Evolutionary conservation across 2,329 filamentous ascomycete species (phyloP).

Genomic region (Drechslera avenae): DNA sequence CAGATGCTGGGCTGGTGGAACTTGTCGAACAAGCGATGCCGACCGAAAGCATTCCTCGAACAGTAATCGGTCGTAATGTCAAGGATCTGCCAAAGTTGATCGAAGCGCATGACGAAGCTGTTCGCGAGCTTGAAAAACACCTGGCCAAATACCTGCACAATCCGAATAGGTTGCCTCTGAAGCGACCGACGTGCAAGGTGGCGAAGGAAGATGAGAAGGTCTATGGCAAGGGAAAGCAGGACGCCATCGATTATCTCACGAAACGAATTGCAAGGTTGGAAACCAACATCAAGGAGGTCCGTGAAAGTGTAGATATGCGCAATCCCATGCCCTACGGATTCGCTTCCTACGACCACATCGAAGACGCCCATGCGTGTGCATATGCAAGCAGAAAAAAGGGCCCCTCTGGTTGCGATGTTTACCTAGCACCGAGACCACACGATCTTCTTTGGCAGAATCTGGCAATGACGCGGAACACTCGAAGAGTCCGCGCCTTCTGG

Average conservation of each 20-base stretch:
- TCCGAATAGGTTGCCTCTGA: slow-evolving; percentile 75
- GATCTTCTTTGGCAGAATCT: slow-evolving; percentile 97
- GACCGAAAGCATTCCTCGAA: slow-evolving; percentile 75
- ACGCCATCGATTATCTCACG: slow-evolving; percentile 93
- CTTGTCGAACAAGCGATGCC: slow-evolving; percentile 80
- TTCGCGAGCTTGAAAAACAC: slow-evolving; percentile 79
- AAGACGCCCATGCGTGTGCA: slow-evolving; percentile 81
- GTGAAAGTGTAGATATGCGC: slow-evolving; percentile 82
- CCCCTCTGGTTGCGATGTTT: slow-evolving; percentile 75
- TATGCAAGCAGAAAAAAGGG: slow-evolving; percentile 80
- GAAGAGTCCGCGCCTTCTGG: slow-evolving; percentile 73
- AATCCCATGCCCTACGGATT: slow-evolving; percentile 92
- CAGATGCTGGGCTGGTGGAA: slow-evolving; percentile 86
- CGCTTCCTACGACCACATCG: slow-evolving; percentile 86
- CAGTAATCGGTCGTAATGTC: slow-evolving; percentile 85
- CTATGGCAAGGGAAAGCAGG: slow-evolving; percentile 74
- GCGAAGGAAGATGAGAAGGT: slow-evolving; percentile 73
- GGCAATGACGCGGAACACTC: slow-evolving; percentile 69
- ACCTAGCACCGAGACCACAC: slow-evolving; percentile 81
- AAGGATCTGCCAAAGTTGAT: slow-evolving; percentile 86
- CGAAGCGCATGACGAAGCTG: slow-evolving; percentile 76
- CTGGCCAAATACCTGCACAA: slow-evolving; percentile 84
- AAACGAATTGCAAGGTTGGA: slow-evolving; percentile 82
- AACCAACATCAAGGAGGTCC: slow-evolving; percentile 79
- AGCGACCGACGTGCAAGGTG: slow-evolving; percentile 76